A percentile compares a stretch with the other conserved stretches of the same genome.
phyloP scores from a whole-genome alignment of 305 asterid genomes.

The Ajuga reptans region DNA sequence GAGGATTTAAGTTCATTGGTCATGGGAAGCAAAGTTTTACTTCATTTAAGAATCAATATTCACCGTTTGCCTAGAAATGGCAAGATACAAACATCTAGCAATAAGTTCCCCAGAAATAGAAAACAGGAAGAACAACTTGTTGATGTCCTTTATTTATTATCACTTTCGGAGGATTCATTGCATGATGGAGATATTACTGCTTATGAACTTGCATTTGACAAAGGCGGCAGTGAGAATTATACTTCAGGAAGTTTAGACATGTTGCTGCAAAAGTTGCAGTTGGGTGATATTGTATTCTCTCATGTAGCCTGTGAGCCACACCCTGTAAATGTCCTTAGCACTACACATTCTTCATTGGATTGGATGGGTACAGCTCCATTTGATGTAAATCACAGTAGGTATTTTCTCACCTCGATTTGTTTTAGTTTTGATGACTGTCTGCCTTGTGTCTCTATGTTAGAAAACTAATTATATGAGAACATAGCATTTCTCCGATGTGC shows the following conservation, averaged over 20 bases:
- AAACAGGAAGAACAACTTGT: conserved; percentile 46
- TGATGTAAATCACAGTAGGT: conserved; percentile 77
- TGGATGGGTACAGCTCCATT: conserved; percentile 88
- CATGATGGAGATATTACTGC: conserved; percentile 34
- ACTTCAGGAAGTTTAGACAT: conserved; percentile 40
- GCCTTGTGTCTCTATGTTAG: not conserved
- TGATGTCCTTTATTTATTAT: conserved; percentile 61
- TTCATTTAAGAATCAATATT: conserved; percentile 57
- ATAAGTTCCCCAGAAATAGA: conserved; percentile 24
- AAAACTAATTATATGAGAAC: not conserved
- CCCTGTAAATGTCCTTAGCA: conserved; percentile 27
- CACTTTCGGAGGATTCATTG: conserved; percentile 48
- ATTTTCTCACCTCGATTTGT: conserved; percentile 27
- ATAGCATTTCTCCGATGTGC: not conserved
- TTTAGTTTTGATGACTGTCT: conserved; percentile 12
- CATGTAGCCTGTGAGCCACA: conserved; percentile 32
- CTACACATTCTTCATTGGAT: conserved; percentile 56
- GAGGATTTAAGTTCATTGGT: conserved; percentile 48
- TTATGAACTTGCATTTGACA: conserved; percentile 56
- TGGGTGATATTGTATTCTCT: conserved; percentile 52
- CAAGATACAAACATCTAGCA: conserved; percentile 37
- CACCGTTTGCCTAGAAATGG: conserved; percentile 34
- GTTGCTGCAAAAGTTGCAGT: conserved; percentile 54
- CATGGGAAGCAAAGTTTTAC: conserved; percentile 60
- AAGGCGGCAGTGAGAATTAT: conserved; percentile 29